These are phyloP conservation scores for Lathyrus tuberosus DNA, from an alignment of 306 rosid species.

Conservation along the genomic window DNA sequence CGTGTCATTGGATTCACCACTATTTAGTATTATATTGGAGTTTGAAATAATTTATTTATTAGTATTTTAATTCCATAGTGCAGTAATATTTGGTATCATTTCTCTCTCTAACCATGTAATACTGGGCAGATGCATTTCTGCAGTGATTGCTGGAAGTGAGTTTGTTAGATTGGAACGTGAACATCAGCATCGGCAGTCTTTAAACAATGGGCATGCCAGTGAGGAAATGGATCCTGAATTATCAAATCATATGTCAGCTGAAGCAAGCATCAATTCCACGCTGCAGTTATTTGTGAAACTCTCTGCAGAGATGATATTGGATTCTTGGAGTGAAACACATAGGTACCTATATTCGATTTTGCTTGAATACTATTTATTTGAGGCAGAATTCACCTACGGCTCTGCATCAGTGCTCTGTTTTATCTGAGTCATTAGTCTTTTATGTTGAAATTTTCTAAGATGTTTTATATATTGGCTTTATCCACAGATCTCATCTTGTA, in stretches of 20 bases:
- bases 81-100: conserved; percentile 8
- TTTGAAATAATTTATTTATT: conserved; percentile 26
- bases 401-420: conserved; percentile 26
- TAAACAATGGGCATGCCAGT: conserved; percentile 66
- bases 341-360: conserved; percentile 48
- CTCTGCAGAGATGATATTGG: conserved; percentile 78
- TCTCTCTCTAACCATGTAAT: conserved; percentile 37
- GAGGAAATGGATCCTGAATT: conserved; percentile 66
- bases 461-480: conserved; percentile 27
- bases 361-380: conserved; percentile 16
- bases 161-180: conserved; percentile 89
- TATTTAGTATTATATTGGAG: conserved; percentile 11
- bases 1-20: conserved; percentile 31
- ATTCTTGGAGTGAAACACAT: conserved; percentile 82
- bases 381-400: not conserved
- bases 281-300: conserved; percentile 88
- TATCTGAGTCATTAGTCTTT: conserved; percentile 19
- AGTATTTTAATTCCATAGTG: conserved; percentile 28
- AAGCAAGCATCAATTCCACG: conserved; percentile 83
- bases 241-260: conserved; percentile 66
- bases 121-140: conserved; percentile 81
- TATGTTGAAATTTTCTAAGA: conserved; percentile 24
- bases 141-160: conserved; percentile 94
- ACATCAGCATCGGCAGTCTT: conserved; percentile 66
- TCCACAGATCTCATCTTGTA: conserved; percentile 86